Evolutionary conservation across 495 filamentous ascomycete species (phyloP).

Genomic region (Talaromyces thailandensis): DNA sequence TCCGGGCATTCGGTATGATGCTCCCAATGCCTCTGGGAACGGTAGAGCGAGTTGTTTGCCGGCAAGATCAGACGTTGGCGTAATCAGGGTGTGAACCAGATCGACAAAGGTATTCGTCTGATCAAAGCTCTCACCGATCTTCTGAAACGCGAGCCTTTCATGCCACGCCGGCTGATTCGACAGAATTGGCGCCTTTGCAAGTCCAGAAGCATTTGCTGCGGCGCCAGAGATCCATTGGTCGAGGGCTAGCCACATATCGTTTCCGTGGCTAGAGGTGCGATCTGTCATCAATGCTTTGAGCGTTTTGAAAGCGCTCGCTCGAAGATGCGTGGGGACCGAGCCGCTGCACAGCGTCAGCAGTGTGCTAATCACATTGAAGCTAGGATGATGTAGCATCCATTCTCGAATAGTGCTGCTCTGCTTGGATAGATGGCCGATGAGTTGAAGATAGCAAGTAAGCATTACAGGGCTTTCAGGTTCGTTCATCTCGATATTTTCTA

Average conservation of each 20-base stretch:
- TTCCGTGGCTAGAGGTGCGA: constrained; percentile 49
- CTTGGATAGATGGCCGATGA: constrained; percentile 69
- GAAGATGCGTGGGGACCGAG: constrained; percentile 59
- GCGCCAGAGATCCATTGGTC: constrained; percentile 63
- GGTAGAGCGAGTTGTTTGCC: constrained; percentile 57
- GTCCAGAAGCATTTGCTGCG: constrained; percentile 28
- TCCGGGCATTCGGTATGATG: constrained; percentile 66
- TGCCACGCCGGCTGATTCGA: constrained; percentile 33
- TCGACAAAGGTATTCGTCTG: constrained; percentile 73
- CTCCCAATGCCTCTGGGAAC: constrained; percentile 84
- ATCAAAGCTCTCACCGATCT: constrained; percentile 61
- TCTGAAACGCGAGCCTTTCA: constrained; percentile 46
- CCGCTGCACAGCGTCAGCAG: constrained; percentile 63
- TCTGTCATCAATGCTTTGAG: constrained; percentile 58
- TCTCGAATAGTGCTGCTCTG: constrained; percentile 58
- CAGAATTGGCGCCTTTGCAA: constrained; percentile 26
- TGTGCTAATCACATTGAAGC: constrained; percentile 52
- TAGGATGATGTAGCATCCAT: constrained; percentile 58
- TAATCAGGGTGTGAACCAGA: constrained; percentile 59
- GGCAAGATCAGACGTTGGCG: constrained; percentile 42
- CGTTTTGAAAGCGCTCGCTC: constrained; percentile 65
- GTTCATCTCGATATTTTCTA: constrained; percentile 57
- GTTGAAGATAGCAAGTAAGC: constrained; percentile 83
- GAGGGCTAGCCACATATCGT: constrained; percentile 58
- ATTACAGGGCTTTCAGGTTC: constrained; percentile 85